phyloP scores from a whole-genome alignment of 2,329 filamentous ascomycete species.

The Apiospora marii region DNA sequence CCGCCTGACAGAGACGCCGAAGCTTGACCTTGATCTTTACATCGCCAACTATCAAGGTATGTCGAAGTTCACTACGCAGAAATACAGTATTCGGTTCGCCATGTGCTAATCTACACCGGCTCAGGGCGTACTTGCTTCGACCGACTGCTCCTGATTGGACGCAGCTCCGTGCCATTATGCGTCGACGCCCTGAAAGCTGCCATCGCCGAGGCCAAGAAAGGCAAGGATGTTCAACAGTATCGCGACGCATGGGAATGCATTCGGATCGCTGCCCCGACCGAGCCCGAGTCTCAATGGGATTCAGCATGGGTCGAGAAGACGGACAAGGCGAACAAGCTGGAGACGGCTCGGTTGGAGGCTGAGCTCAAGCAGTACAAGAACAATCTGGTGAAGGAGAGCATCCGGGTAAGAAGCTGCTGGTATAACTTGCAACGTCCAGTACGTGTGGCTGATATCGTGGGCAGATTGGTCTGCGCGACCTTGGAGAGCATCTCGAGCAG shows the following conservation, averaged over 20 bases:
- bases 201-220: conserved; percentile 76
- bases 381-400: conserved; percentile 96
- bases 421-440: not conserved
- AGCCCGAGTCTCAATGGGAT: conserved; percentile 74
- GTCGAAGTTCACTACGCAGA: conserved; percentile 30
- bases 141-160: conserved; percentile 83
- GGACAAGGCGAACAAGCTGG: conserved; percentile 70
- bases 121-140: conserved; percentile 82
- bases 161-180: conserved; percentile 76
- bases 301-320: conserved; percentile 77
- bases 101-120: conserved; percentile 25
- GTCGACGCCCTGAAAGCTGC: conserved; percentile 83
- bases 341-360: conserved; percentile 79
- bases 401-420: conserved; percentile 66
- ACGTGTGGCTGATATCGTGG: not conserved
- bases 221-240: conserved; percentile 78
- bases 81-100: not conserved
- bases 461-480: conserved; percentile 93
- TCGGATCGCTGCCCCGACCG: conserved; percentile 67
- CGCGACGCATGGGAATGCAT: conserved; percentile 72
- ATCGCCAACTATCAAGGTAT: conserved; percentile 87
- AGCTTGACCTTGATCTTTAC: conserved; percentile 91
- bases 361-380: conserved; percentile 95
- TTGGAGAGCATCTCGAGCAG: conserved; percentile 82
- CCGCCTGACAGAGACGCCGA: conserved; percentile 70